A percentile compares a stretch with the other conserved stretches of the same genome.
These are phyloP conservation scores for Trametes hirsuta DNA, from an alignment of 1,284 basidiomycete genomes.

Conservation along the genomic window DNA sequence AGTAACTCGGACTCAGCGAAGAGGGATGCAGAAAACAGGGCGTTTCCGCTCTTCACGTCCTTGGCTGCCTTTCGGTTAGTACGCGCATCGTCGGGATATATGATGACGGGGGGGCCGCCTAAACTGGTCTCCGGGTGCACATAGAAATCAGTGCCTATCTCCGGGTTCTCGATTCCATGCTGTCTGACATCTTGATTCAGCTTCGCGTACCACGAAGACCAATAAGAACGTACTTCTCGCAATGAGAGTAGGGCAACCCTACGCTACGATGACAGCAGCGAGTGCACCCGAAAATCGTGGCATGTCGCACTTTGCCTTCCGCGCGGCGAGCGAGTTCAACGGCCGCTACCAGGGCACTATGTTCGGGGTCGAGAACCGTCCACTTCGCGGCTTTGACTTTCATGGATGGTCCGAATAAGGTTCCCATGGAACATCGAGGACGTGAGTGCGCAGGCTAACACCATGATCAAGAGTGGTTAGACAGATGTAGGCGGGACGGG, in stretches of 20 bases:
- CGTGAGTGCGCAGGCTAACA: neutral
- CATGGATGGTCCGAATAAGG: neutral
- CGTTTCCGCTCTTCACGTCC: neutral
- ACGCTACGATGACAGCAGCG: neutral
- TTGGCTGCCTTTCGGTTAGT: neutral
- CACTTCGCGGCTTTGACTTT: neutral
- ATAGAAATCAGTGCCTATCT: neutral
- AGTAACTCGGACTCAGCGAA: neutral
- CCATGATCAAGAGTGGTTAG: neutral
- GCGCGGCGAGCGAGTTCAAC: neutral
- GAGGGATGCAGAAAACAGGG: neutral
- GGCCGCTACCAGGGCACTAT: neutral
- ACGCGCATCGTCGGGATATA: conserved; percentile 1
- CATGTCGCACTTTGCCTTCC: neutral
- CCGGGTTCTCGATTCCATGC: neutral
- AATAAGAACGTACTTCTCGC: neutral
- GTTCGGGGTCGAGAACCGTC: neutral
- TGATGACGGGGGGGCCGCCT: neutral
- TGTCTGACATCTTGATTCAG: neutral
- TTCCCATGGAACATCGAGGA: neutral
- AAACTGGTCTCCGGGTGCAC: neutral
- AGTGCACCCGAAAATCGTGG: neutral
- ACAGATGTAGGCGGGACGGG: neutral
- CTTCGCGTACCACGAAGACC: too few relatives aligned
- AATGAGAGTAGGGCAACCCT: neutral